Evolutionary conservation across 352 stramenopile genomes (phyloP), one percentile per base, ranked within the genome.

Genomic region (Pythium aquatile): DNA sequence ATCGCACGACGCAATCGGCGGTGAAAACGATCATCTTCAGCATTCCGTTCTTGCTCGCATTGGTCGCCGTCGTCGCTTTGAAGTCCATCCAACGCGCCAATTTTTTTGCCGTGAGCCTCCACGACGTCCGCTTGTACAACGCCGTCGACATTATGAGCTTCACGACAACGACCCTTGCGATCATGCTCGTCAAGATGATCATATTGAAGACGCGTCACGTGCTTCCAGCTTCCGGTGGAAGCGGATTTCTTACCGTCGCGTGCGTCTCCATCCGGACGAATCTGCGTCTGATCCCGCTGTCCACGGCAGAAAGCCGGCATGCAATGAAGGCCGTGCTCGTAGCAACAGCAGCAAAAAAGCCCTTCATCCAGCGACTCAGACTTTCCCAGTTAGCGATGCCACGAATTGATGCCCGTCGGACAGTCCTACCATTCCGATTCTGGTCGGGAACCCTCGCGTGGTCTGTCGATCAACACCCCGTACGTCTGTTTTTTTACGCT

Each of bases 121-220:
- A 32, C 5, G 14, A 42, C 14, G 33, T 20, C 1, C 30, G 16
- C 7, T 16, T 65, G 10, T 44, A 57, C 28, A 40, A 62, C 42
- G 61, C 47, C 2, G 35, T 48, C 6, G 59, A 66, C 39, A 57
- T 58, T 26, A 65, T 65, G 48, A 52, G 48, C 32, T 65, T 65
- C 24, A 65, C 47, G 13, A 33, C 58, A 4, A 37, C 16, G 5
- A 64, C 58, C 26, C 58, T 65, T 5, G 26, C 37, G 26, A 40
- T 65, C 48, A 44, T 65, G 58, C 48, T 58, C n/a, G 35, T 37
- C 2, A 58, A 65, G 24, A 58, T 58, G 13, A 10, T 52, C 33
- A 11, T 44, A 1, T 32, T 58, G n/a, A 65, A 58, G 20, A 52
- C 39, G 17, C 47, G 58, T 0, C 33, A 33, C 3, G 35, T 49